Percentiles rank a stretch among this genome's conserved stretches.
Evolutionary conservation across 345 rosid genomes (phyloP).

Genomic region (Balakata baccata): DNA sequence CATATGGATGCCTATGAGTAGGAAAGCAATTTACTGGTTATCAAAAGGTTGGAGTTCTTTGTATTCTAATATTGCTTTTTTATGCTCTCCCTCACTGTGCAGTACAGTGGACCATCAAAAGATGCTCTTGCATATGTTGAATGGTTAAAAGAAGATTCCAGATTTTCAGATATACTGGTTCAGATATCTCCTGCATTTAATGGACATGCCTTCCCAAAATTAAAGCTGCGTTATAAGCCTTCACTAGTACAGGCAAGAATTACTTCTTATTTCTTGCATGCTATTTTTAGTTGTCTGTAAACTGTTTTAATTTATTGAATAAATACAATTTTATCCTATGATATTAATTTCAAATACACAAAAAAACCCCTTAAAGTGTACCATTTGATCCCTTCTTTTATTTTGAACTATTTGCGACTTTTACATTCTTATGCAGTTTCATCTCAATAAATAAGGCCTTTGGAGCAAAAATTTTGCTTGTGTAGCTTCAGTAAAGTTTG

Average conservation of each 20-base stretch:
- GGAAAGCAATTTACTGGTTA: not conserved
- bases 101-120: constrained; percentile 86
- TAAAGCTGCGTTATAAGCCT: constrained; percentile 82
- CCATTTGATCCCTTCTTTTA: not conserved
- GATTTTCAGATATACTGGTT: constrained; percentile 65
- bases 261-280: constrained; percentile 7
- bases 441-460: too few relatives aligned
- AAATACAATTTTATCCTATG: not conserved
- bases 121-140: constrained; percentile 75
- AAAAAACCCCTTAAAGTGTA: not conserved
- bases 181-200: constrained; percentile 74
- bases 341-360: not conserved
- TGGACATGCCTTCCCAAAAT: constrained; percentile 85
- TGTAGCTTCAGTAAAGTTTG: not conserved
- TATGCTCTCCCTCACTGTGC: constrained; percentile 34
- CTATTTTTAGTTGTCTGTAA: not conserved
- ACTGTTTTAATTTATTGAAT: not conserved
- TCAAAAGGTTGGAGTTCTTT: not conserved
- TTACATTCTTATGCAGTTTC: not conserved
- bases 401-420: not conserved
- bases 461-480: not conserved
- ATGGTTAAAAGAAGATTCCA: constrained; percentile 68
- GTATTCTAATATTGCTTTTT: constrained; percentile 6
- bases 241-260: constrained; percentile 78
- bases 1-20: not conserved